Base-by-base conservation (phyloP, 192 early-diverging fungal species). In the Podila minutissima region DNA sequence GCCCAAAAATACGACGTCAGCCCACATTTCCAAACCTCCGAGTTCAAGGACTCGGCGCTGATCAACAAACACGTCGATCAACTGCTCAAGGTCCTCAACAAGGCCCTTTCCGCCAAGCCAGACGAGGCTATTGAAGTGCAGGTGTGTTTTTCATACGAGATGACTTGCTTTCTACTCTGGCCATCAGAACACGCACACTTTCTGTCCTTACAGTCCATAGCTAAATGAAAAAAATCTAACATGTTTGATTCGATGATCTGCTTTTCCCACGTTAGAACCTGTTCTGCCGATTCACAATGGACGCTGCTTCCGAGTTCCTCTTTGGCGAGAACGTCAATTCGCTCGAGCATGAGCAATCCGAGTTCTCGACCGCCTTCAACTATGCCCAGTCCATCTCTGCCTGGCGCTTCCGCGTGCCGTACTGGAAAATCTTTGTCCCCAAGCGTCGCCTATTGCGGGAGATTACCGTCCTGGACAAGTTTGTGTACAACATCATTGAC, bases 11-110 rank as follows among this genome's bases (percentile, higher is more conserved):
- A 46, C 15, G 0, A 17, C 41, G 8, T 38, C 53, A 79, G 76
- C 31, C 76, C 76, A 49, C 70, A 79, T 49, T 79, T 79, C 62
- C 76, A 79, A 31, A 79, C 76, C 17, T 68, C 76, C 3, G 76
- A 79, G 57, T 79, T 79, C 57, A 79, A 66, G 37, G 76, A 79
- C 20, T 31, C 71, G 12, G 61, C 64, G 19, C 66, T 79, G 37
- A 79, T 79, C 60, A 79, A 79, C 61, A 72, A 57, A 49, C 76
- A 79, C 51, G 76, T 72, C 15, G 65, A 72, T 29, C 66, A 64
- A 26, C 70, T 79, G 12, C 49, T 79, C 38, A 49, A 69, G 41
- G 55, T 66, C 35, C 67, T 79, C 33, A 66, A 72, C 31, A 72
- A 68, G 53, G 37, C 71, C 20, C 38, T 79, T 26, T 60, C 41